Conservation (phyloP, 1,139 yeast species). For the Tardiomyces depauwii region DNA sequence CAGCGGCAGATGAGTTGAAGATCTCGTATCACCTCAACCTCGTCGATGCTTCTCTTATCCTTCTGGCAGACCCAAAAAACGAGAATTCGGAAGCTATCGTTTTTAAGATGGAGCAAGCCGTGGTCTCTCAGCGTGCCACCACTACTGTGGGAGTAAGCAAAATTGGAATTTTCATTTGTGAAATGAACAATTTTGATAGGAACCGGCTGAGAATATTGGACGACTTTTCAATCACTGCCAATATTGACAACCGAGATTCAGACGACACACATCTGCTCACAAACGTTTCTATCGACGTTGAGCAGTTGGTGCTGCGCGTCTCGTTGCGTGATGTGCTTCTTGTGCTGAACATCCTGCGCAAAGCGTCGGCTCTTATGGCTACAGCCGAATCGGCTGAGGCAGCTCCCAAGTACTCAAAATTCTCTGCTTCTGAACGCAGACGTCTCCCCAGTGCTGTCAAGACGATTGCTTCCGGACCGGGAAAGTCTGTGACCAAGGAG, state of each 20-base stretch:
- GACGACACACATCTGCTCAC: slow-evolving; percentile 47
- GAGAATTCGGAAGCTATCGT: slow-evolving; percentile 78
- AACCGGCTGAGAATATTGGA: slow-evolving; percentile 66
- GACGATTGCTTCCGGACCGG: not conserved
- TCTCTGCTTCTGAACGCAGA: not conserved
- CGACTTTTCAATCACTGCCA: slow-evolving; percentile 73
- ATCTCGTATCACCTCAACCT: slow-evolving; percentile 54
- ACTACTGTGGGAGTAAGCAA: slow-evolving; percentile 48
- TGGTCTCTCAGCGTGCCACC: slow-evolving; percentile 54
- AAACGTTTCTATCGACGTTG: slow-evolving; percentile 58
- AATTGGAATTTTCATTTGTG: slow-evolving; percentile 77
- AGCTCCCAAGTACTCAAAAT: slow-evolving; percentile 10
- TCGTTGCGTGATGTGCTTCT: slow-evolving; percentile 80
- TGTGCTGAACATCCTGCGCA: slow-evolving; percentile 62
- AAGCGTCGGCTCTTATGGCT: slow-evolving; percentile 44
- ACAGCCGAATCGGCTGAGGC: slow-evolving; percentile 3
- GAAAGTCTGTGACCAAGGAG: too few relatives aligned
- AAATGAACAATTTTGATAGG: slow-evolving; percentile 55
- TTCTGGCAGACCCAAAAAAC: slow-evolving; percentile 70
- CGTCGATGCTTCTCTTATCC: slow-evolving; percentile 65
- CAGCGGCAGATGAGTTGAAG: slow-evolving; percentile 8
- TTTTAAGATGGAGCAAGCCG: slow-evolving; percentile 71
- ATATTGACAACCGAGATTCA: slow-evolving; percentile 63
- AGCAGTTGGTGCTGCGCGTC: slow-evolving; percentile 69
- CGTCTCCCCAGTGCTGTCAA: not conserved